Conservation (phyloP, 164 flowering plant species). For the Magnolia sinica region DNA sequence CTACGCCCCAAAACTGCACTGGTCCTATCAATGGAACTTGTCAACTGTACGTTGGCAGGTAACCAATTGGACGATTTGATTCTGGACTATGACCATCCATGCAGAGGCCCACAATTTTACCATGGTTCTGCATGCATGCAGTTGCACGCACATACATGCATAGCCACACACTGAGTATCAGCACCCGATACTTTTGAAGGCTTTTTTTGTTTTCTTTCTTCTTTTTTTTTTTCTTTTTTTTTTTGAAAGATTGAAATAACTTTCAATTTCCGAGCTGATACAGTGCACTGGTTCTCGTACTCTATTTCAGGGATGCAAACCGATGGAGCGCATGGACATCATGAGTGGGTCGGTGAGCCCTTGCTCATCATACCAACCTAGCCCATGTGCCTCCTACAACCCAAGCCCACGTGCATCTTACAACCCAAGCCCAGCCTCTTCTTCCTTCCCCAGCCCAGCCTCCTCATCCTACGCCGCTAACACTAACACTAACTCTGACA, state of each 20-base stretch:
- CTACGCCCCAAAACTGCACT: no score
- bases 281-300: neutral
- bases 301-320: slow-evolving; percentile 18
- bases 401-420: slow-evolving; percentile 13
- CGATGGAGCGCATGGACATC: slow-evolving; percentile 13
- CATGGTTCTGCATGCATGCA: neutral
- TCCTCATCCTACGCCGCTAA: slow-evolving; percentile 45
- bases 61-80: neutral
- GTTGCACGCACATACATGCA: neutral
- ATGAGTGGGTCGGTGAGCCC: slow-evolving; percentile 53
- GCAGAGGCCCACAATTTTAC: neutral
- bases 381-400: slow-evolving; percentile 56
- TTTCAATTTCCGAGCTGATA: neutral
- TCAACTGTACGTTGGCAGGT: neutral
- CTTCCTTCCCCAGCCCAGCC: slow-evolving; percentile 75
- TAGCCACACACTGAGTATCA: neutral
- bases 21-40: no score
- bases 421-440: slow-evolving; percentile 69
- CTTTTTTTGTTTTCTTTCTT: no score
- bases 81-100: neutral
- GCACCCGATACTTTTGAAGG: neutral
- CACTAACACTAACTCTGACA: slow-evolving; percentile 34
- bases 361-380: slow-evolving; percentile 72
- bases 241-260: neutral
- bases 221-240: no score